Base-by-base conservation (phyloP, 108 stramenopile genomes). In the Conticribra guillardii region DNA sequence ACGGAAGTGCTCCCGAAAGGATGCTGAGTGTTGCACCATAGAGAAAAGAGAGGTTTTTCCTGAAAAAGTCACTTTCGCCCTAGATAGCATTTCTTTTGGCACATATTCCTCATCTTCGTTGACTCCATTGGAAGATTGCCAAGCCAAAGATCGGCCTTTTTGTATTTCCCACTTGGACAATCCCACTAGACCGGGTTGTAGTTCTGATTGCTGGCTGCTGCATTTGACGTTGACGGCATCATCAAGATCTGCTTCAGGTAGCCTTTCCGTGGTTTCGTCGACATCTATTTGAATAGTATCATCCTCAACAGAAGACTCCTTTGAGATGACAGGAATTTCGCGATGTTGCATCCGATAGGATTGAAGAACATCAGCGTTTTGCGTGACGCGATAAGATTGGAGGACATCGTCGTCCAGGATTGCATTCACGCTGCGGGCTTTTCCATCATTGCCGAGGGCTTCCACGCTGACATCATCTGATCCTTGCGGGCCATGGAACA, bases 121-220 rank as follows among this genome's bases (percentile, higher is more conserved):
- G 0, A 67, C 66, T 4, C 66, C 54, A 28, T 67, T 67, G n/a
- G 33, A 54, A 7, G 66, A 67, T 21, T 67, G 53, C 66, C 53
- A 67, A 26, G 53, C 52, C 2, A 67, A 37, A 4, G 66, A 67
- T 7, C 17, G 17, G 23, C 54, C 54, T 29, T 67, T 54, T 9
- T 28, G 37, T 32, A 21, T 54, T 46, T 67, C 66, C 8, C 66
- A 54, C n/a, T 56, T 54, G 5, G 66, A 67, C 66, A 67, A 54
- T 45, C 41, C 55, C 1, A 19, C 66, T 26, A 9, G 55, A 11
- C 53, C 64, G n/a, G n/a, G n/a, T n/a, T n/a, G n/a, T n/a, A n/a
- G n/a, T n/a, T n/a, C n/a, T n/a, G n/a, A n/a, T n/a, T n/a, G n/a
- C n/a, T n/a, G n/a, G n/a, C n/a, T n/a, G n/a, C n/a, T n/a, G n/a